These are phyloP conservation scores for Clarireedia paspali DNA, from an alignment of 2,329 filamentous ascomycete species.

Conservation along the genomic window DNA sequence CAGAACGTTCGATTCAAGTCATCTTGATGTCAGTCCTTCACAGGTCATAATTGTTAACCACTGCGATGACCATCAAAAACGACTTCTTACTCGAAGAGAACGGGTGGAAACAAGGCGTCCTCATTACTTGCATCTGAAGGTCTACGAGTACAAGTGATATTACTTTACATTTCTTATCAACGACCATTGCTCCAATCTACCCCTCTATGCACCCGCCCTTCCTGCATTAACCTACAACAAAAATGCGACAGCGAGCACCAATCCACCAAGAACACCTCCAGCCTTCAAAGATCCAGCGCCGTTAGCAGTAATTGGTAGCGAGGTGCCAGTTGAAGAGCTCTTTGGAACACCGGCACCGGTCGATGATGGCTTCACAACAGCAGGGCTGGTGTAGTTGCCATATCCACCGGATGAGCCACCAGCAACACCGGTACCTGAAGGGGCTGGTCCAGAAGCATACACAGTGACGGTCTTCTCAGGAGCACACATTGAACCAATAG, in stretches of 20 bases:
- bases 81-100: too few species aligned
- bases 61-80: too few species aligned
- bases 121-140: too few species aligned
- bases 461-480: conserved; percentile 1
- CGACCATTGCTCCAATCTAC: background rate
- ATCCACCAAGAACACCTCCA: background rate
- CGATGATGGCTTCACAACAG: background rate
- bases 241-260: background rate
- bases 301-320: background rate
- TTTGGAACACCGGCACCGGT: background rate
- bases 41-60: too few species aligned
- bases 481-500: background rate
- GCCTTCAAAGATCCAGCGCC: background rate
- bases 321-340: background rate
- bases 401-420: background rate
- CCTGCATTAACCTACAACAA: background rate
- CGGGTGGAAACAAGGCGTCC: too few species aligned
- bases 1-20: too few species aligned
- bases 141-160: too few species aligned
- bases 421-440: background rate
- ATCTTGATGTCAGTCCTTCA: too few species aligned
- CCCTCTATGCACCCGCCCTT: background rate
- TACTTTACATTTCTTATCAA: too few species aligned
- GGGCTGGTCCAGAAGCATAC: background rate
- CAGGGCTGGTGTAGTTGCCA: background rate